Evolutionary conservation across 202 grass and related monocot genomes (phyloP), one percentile per base, ranked within the genome.

Genomic region (Zoysia matrella): DNA sequence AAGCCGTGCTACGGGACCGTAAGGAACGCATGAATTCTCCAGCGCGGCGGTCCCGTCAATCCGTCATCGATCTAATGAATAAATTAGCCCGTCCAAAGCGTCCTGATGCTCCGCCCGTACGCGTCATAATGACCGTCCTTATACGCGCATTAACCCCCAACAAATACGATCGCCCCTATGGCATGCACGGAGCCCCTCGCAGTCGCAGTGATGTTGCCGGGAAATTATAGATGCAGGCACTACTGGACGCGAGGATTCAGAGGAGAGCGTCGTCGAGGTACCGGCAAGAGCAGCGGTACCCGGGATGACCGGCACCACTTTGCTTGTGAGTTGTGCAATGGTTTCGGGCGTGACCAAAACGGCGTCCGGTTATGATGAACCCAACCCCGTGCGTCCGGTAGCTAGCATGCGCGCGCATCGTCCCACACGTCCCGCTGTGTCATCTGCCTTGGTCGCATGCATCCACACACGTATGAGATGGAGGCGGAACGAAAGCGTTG

Each of bases 101-200:
- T 80, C 68, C 77, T 47, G 0, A 69, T 69, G 22, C 65, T 16
- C 49, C 8, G 47, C 6, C 60, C 66, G 84, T 61, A 86, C 84
- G 84, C 52, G 3, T 46, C 76, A 47, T 86, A 70, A 86, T 69
- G 77, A 11, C 64, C n/a, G 77, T 52, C 71, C 84, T 60, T 47
- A 16, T n/a, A 3, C 22, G 62, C 61, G 69, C 80, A 53, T 70
- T 78, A 85, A 55, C 60, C 74, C 22, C 22, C 22, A 30, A 30
- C 22, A 0, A 74, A 47, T 61, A 61, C 22, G 58, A 61, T 61
- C 58, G 18, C 22, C 8, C 65, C 39, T 13, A 22, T 52, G 4
- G 69, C 74, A 51, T 30, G 30, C 77, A 16, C 44, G 44, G 67
- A 42, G n/a, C 46, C 76, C 76, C 39, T 63, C 64, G 10, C 13